Percentiles rank a stretch among this genome's conserved stretches.
These are phyloP conservation scores for Tympanopsis confertula DNA, from an alignment of 2,329 filamentous ascomycete genomes.

Conservation along the genomic window DNA sequence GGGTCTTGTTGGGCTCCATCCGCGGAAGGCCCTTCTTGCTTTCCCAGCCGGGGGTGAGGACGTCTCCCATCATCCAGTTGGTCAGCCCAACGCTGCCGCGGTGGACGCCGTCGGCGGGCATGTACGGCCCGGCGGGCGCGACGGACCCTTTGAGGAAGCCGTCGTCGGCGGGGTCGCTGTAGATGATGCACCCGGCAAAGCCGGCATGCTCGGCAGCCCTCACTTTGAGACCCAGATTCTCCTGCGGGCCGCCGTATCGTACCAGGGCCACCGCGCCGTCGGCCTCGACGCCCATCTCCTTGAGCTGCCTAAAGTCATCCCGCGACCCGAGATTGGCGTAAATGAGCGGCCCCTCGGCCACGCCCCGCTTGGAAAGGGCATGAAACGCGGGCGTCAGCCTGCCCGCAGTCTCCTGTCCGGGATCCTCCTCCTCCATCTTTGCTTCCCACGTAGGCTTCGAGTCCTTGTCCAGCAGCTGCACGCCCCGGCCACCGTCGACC, in stretches of 20 bases:
- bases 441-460: slow-evolving; percentile 45
- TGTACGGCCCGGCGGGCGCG: slow-evolving; percentile 47
- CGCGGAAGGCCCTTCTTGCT: slow-evolving; percentile 56
- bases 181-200: slow-evolving; percentile 51
- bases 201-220: slow-evolving; percentile 53
- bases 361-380: slow-evolving; percentile 49
- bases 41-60: slow-evolving; percentile 80
- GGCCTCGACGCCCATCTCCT: slow-evolving; percentile 38
- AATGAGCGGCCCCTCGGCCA: slow-evolving; percentile 49
- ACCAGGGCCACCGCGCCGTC: slow-evolving; percentile 51
- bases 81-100: slow-evolving; percentile 48
- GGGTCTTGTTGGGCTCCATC: slow-evolving; percentile 56
- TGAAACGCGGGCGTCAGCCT: slow-evolving; percentile 47
- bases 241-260: slow-evolving; percentile 46
- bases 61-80: slow-evolving; percentile 64
- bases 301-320: slow-evolving; percentile 45
- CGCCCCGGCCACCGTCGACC: slow-evolving; percentile 38
- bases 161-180: slow-evolving; percentile 53
- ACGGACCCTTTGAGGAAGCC: slow-evolving; percentile 42
- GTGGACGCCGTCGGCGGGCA: slow-evolving; percentile 48
- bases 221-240: slow-evolving; percentile 47
- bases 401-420: slow-evolving; percentile 25
- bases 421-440: slow-evolving; percentile 43
- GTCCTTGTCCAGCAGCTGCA: slow-evolving; percentile 47
- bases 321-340: slow-evolving; percentile 58